Evolutionary conservation across 2,329 filamentous ascomycete genomes (phyloP), one percentile per base, ranked within the genome.

Genomic region (Fusarium scirpi): DNA sequence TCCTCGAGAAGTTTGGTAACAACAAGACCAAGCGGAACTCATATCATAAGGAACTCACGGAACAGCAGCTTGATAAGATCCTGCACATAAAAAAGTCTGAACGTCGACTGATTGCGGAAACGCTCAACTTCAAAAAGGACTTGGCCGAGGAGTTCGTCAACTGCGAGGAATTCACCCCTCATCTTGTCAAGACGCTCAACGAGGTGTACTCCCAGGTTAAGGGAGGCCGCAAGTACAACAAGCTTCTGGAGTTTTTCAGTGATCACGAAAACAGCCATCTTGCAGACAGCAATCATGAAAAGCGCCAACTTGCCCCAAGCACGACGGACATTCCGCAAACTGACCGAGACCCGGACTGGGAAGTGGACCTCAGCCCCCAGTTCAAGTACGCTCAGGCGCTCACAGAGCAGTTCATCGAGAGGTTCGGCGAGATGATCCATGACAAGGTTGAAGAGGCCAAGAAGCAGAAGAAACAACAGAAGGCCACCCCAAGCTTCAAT

Each of bases 71-170:
- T 29, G 15, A 45, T 24, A 52, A 20, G 20, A n/a, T 67, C 27
- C 8, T 22, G 13, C n/a, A 34, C 4, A 13, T 66, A 38, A 18
- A 12, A 41, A 38, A 46, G 27, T 16, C 24, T 15, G 34, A 46
- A 6, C 56, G 57, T 15, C 40, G 48, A 22, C 10, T 24, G 16
- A 6, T 58, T 11, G 46, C 41, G 5, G 34, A 48, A 8, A 40
- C 15, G 27, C 25, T 67, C 6, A 24, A 43, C 5, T 34, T 67
- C 8, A 24, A 67, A 8, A 13, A 62, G 22, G 43, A 22, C 6
- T 30, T 67, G 25, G 27, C 41, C 8, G 16, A 41, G 16, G 57
- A 67, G 8, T 62, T 67, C 13, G 13, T 57, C 29, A 47, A 67
- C 10, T 13, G 41, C 22, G 29, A 44, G 13, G 18, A 27, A 12